Conservation (phyloP, 2,329 filamentous ascomycete species). For the Pseudogymnoascus sp. region DNA sequence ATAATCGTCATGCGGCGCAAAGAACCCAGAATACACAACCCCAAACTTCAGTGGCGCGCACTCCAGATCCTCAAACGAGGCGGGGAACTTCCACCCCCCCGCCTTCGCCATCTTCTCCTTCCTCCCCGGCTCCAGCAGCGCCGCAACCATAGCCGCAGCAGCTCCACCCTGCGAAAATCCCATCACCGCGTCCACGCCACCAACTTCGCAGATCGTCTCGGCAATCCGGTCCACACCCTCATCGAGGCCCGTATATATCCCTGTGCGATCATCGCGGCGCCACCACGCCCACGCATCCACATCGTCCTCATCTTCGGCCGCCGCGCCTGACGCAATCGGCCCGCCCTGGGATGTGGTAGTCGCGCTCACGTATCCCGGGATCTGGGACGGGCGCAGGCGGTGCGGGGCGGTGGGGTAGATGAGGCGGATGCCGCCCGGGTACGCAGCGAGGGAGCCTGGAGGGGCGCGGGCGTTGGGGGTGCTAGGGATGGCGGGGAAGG, state of each 20-base stretch:
- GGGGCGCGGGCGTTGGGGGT: conserved; percentile 48
- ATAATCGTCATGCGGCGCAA: conserved; percentile 55
- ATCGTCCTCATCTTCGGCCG: conserved; percentile 42
- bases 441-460: conserved; percentile 40
- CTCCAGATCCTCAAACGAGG: conserved; percentile 38
- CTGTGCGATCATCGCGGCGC: conserved; percentile 57
- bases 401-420: conserved; percentile 66
- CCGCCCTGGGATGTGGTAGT: neutral
- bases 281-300: conserved; percentile 81
- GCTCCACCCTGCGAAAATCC: conserved; percentile 80
- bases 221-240: conserved; percentile 61
- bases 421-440: conserved; percentile 43
- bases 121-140: conserved; percentile 57
- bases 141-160: conserved; percentile 64
- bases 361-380: conserved; percentile 57
- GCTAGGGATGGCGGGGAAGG: conserved; percentile 56
- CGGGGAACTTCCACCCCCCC: conserved; percentile 47
- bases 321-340: conserved; percentile 35
- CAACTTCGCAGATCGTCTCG: conserved; percentile 52
- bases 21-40: conserved; percentile 73
- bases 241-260: conserved; percentile 63
- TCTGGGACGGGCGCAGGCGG: conserved; percentile 56
- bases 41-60: conserved; percentile 59
- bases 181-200: conserved; percentile 69
- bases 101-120: conserved; percentile 41